Evolutionary conservation across 345 rosid species (phyloP).

Genomic region (Salix viminalis): DNA sequence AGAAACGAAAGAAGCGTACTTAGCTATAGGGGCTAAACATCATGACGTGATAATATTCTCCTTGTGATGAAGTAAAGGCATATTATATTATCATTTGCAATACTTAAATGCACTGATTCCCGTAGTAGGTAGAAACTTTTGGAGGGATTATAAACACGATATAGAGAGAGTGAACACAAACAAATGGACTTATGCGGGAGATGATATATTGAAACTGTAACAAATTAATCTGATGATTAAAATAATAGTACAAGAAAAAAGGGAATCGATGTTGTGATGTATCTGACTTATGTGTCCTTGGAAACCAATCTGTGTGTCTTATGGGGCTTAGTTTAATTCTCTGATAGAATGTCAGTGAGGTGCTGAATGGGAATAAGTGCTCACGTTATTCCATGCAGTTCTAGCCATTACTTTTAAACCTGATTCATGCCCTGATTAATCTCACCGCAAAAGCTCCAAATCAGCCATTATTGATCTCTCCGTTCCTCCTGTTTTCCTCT

Average conservation of each 20-base stretch:
- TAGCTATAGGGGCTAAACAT: slow-evolving; percentile 22
- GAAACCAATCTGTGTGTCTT: slow-evolving; percentile 20
- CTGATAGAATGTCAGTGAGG: slow-evolving; percentile 65
- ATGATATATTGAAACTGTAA: slow-evolving; percentile 7
- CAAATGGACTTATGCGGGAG: slow-evolving; percentile 41
- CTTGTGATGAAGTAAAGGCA: slow-evolving; percentile 14
- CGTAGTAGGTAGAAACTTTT: slow-evolving; percentile 53
- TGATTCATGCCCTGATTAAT: slow-evolving; percentile 1
- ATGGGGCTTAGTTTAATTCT: slow-evolving; percentile 30
- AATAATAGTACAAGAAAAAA: slow-evolving; percentile 47
- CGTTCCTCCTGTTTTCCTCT: not conserved
- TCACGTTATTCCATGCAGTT: slow-evolving; percentile 34
- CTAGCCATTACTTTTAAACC: slow-evolving; percentile 14
- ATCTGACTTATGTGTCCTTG: slow-evolving; percentile 43
- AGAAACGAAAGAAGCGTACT: slow-evolving; percentile 41
- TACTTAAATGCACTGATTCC: slow-evolving; percentile 56
- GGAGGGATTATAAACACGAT: slow-evolving; percentile 45
- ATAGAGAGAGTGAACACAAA: slow-evolving; percentile 30
- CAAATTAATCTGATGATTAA: slow-evolving; percentile 31
- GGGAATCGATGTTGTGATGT: slow-evolving; percentile 68
- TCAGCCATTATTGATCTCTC: slow-evolving; percentile 4
- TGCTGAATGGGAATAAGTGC: slow-evolving; percentile 49
- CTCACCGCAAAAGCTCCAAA: not conserved
- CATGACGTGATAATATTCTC: slow-evolving; percentile 54
- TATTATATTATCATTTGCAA: slow-evolving; percentile 17